Conservation (phyloP, 345 rosid genomes). For the Mercurialis annua region DNA sequence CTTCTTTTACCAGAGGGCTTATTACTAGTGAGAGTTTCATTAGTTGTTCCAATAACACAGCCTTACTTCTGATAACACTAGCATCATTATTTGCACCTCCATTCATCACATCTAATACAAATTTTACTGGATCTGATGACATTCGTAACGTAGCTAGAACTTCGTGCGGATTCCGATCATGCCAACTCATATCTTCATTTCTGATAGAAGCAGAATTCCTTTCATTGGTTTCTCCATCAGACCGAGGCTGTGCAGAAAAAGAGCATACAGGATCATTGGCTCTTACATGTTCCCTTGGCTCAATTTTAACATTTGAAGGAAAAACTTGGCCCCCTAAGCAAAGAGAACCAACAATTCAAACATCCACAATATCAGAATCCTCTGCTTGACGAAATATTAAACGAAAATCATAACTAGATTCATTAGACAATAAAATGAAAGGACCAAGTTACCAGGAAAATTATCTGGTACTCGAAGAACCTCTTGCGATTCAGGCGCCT, state of each 20-base stretch:
- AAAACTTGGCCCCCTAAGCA: slow-evolving; percentile 4
- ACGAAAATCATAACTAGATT: neutral
- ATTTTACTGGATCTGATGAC: slow-evolving; percentile 34
- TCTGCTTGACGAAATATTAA: too few species aligned
- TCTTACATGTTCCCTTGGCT: slow-evolving; percentile 2
- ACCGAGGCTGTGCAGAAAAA: slow-evolving; percentile 4
- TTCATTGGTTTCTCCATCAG: neutral
- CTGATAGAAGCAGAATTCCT: slow-evolving; percentile 20
- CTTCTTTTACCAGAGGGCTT: slow-evolving; percentile 23
- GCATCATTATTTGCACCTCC: slow-evolving; percentile 20
- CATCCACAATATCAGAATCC: neutral
- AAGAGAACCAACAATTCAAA: neutral
- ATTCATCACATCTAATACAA: slow-evolving; percentile 34
- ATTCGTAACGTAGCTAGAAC: slow-evolving; percentile 22
- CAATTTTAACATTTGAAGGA: slow-evolving; percentile 7
- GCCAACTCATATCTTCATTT: slow-evolving; percentile 8
- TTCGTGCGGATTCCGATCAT: slow-evolving; percentile 17
- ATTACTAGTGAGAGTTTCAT: slow-evolving; percentile 24
- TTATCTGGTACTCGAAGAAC: slow-evolving; percentile 35
- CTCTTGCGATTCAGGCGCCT: slow-evolving; percentile 28
- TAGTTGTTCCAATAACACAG: slow-evolving; percentile 34
- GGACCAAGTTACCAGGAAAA: slow-evolving; percentile 28
- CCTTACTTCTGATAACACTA: slow-evolving; percentile 8
- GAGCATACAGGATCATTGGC: neutral
- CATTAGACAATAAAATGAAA: neutral